Percentiles rank a stretch among this genome's conserved stretches.
Conservation (phyloP, 805 yeast genomes). For the Candida takata region DNA sequence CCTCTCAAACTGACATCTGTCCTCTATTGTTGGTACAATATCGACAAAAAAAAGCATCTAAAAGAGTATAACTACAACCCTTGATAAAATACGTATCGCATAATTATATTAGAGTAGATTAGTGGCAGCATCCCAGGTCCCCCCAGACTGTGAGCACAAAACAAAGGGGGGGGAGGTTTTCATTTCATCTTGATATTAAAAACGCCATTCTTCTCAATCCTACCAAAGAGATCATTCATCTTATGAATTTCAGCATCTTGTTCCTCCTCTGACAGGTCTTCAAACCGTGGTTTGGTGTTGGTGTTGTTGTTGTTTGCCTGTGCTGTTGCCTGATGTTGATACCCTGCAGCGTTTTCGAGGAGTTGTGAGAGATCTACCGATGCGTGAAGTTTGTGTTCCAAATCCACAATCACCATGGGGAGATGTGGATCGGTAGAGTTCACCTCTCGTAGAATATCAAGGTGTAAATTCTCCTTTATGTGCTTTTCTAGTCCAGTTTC, state of each 20-base stretch:
- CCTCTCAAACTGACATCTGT: too few species aligned
- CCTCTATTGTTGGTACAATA: too few species aligned
- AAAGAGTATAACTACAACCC: too few species aligned
- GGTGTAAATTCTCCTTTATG: slow-evolving; percentile 11
- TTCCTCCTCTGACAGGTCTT: slow-evolving; percentile 21
- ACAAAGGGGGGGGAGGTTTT: too few species aligned
- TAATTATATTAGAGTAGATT: too few species aligned
- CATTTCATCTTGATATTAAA: slow-evolving; percentile 22
- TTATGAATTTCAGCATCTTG: slow-evolving; percentile 22
- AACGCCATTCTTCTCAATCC: slow-evolving; percentile 22
- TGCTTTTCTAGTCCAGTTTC: slow-evolving; percentile 20
- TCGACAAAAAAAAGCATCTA: too few species aligned
- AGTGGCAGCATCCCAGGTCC: too few species aligned
- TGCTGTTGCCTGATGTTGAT: slow-evolving; percentile 1
- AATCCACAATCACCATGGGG: slow-evolving; percentile 4
- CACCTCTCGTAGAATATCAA: slow-evolving; percentile 6
- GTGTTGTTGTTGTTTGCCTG: neutral
- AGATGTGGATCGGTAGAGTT: slow-evolving; percentile 15
- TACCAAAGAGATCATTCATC: slow-evolving; percentile 19
- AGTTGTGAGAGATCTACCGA: slow-evolving; percentile 1
- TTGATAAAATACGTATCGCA: too few species aligned
- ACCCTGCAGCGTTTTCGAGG: slow-evolving; percentile 4
- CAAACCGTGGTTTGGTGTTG: slow-evolving; percentile 15
- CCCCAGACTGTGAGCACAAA: too few species aligned
- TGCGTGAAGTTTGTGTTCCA: slow-evolving; percentile 4